Evolutionary conservation across 177 flowering plant species (phyloP).

Genomic region (Vitis hybrid): DNA sequence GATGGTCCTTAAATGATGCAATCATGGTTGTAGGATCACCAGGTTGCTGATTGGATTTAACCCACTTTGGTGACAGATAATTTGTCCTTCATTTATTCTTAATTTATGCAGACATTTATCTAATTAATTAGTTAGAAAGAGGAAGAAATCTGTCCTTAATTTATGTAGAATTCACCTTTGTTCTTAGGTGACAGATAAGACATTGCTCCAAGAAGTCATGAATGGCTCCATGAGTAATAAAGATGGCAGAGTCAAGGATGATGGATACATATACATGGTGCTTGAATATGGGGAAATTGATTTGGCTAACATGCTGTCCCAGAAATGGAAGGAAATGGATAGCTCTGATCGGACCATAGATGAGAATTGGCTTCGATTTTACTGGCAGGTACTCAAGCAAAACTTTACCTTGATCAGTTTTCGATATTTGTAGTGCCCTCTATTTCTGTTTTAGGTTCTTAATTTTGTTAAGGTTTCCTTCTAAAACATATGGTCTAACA

Average conservation of each 20-base stretch:
- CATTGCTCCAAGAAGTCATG: slow-evolving; percentile 73
- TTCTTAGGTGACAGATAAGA: slow-evolving; percentile 87
- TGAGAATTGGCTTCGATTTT: slow-evolving; percentile 98
- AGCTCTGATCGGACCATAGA: slow-evolving; percentile 57
- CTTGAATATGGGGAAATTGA: slow-evolving; percentile 99
- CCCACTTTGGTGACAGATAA: too few relatives aligned
- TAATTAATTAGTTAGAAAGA: too few relatives aligned
- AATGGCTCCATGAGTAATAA: slow-evolving; percentile 63
- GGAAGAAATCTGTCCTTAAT: too few relatives aligned
- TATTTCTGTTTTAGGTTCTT: too few relatives aligned
- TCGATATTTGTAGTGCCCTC: too few relatives aligned
- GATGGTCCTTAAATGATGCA: too few relatives aligned
- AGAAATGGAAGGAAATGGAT: slow-evolving; percentile 89
- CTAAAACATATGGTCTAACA: background rate
- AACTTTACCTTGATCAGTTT: background rate
- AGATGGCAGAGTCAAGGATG: slow-evolving; percentile 83
- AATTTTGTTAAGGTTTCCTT: background rate
- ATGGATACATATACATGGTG: slow-evolving; percentile 91
- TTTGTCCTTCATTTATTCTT: too few relatives aligned
- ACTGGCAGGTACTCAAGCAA: slow-evolving; percentile 79
- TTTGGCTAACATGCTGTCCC: slow-evolving; percentile 96
- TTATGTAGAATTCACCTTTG: slow-evolving; percentile 1
- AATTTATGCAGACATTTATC: too few relatives aligned
- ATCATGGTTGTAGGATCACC: background rate
- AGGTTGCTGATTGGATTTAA: background rate